Evolutionary conservation across 805 yeast species (phyloP), one percentile per base, ranked within the genome.

Genomic region (Zygotorulaspora danielsina): DNA sequence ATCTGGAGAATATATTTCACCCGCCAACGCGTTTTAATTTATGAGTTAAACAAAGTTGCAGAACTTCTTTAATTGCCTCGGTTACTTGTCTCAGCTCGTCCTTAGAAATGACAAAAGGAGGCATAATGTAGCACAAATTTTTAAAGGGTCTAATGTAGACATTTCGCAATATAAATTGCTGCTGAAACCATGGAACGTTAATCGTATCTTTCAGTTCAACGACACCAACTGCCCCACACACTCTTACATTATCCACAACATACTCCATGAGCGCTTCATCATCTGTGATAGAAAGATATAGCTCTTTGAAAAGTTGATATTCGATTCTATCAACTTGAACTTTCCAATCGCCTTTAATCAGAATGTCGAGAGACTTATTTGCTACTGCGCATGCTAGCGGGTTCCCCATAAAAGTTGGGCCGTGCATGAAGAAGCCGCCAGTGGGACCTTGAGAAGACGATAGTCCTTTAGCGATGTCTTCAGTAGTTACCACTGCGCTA

Each of bases 321-420:
- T 56, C 57, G 25, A 56, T 54, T 5, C 27, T 12, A 7, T 25
- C 19, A 4, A 51, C 54, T 32, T 53, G 58, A 6, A 15, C 12
- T n/a, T 38, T 42, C 59, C 61, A 55, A 3, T 47, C 39, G n/a
- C 50, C 55, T 27, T 49, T 44, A 19, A 39, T 19, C 10, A 55
- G 28, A 9, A 57, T 47, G 16, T 57, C 59, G 22, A 57, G 18
- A 10, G 53, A 46, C 22, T 42, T 49, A 25, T 41, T 44, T 6
- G 61, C 59, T 4, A 50, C 51, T 12, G 54, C 32, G 32, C 62
- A 57, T 6, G 59, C 58, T 18, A 57, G 41, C 8, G 63, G 58
- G 38, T 54, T 57, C 5, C 53, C 60, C 57, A 54, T 54, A 35
- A 56, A 57, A 0, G 63, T 57, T 15, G 60, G 58, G 2, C 63